A percentile compares a stretch with the other conserved stretches of the same genome.
phyloP scores from a whole-genome alignment of 352 stramenopile genomes.

The Salisapilia sapeloensis region DNA sequence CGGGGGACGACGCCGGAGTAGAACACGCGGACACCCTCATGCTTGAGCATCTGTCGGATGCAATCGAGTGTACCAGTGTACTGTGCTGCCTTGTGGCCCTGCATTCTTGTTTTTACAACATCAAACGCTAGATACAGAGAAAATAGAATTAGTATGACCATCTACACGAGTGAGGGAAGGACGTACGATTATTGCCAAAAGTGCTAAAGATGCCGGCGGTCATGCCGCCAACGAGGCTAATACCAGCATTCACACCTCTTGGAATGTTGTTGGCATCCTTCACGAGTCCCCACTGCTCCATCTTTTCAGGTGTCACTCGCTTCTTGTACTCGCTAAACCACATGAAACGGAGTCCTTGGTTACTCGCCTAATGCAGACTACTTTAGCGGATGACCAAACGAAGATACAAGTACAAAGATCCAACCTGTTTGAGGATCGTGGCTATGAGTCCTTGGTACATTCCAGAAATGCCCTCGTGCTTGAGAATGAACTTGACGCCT shows the following conservation, averaged over 20 bases:
- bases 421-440: slow-evolving; percentile 89
- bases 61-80: slow-evolving; percentile 84
- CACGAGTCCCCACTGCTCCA: slow-evolving; percentile 30
- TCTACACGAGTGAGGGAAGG: slow-evolving; percentile 7
- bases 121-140: slow-evolving; percentile 37
- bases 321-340: slow-evolving; percentile 95
- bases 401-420: slow-evolving; percentile 1
- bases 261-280: slow-evolving; percentile 59
- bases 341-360: slow-evolving; percentile 94
- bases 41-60: slow-evolving; percentile 76
- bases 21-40: slow-evolving; percentile 82
- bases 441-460: slow-evolving; percentile 89
- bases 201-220: slow-evolving; percentile 92
- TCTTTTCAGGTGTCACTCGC: slow-evolving; percentile 27
- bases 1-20: slow-evolving; percentile 88
- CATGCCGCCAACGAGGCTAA: slow-evolving; percentile 92
- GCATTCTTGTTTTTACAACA: slow-evolving; percentile 77
- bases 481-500: slow-evolving; percentile 85
- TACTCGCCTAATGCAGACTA: slow-evolving; percentile 49
- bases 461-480: slow-evolving; percentile 79
- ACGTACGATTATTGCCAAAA: slow-evolving; percentile 92
- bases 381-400: slow-evolving; percentile 1
- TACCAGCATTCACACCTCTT: slow-evolving; percentile 43
- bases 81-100: slow-evolving; percentile 42
- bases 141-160: slow-evolving; percentile 1